Percentiles rank a stretch among this genome's conserved stretches.
phyloP scores from a whole-genome alignment of 495 filamentous ascomycete species.

The Annulohypoxylon nitens region DNA sequence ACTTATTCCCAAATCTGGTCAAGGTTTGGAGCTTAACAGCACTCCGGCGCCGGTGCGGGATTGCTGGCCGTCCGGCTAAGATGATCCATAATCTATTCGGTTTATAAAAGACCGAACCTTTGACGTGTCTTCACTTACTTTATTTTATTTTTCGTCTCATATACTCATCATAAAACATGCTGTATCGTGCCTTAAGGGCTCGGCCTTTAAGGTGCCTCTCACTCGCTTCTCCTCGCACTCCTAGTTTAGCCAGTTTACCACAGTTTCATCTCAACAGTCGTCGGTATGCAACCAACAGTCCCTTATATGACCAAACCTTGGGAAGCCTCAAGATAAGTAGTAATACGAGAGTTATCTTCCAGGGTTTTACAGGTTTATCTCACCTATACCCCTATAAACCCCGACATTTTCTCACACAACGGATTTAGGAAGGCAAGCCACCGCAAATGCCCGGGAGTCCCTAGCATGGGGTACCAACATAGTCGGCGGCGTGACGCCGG shows the following conservation, averaged over 20 bases:
- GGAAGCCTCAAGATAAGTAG: constrained; percentile 81
- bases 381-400: background rate
- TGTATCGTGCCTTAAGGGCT: constrained; percentile 11
- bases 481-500: constrained; percentile 87
- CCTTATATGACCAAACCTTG: constrained; percentile 72
- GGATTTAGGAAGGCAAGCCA: constrained; percentile 67
- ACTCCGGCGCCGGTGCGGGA: constrained; percentile 26
- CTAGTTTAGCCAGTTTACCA: background rate
- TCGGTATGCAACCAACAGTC: constrained; percentile 52
- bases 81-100: background rate
- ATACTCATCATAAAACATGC: constrained; percentile 22
- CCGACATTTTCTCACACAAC: constrained; percentile 25
- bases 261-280: background rate
- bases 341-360: constrained; percentile 86
- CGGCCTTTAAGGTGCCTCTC: constrained; percentile 2
- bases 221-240: background rate
- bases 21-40: constrained; percentile 2
- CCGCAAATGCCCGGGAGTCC: constrained; percentile 84
- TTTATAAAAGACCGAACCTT: constrained; percentile 1
- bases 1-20: constrained; percentile 29
- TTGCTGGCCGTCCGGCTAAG: constrained; percentile 11
- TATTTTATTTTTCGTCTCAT: background rate
- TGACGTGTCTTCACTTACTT: background rate
- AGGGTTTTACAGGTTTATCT: constrained; percentile 83
- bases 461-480: constrained; percentile 89